Conservation (phyloP, 2,329 filamentous ascomycete genomes). For the Ceratocystis alfenasii region DNA sequence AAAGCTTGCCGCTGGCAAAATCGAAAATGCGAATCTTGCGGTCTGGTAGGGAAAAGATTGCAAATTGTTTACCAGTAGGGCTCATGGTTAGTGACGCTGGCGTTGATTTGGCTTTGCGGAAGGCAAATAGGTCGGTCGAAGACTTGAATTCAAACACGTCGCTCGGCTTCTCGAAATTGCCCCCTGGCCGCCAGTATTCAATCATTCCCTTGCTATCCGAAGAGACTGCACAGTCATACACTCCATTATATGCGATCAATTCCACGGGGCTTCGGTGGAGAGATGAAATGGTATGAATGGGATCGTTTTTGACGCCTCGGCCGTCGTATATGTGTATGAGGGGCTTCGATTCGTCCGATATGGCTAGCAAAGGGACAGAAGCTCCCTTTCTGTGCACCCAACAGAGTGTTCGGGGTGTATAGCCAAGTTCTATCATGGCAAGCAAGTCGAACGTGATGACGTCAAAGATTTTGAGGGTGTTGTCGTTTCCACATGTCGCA, state of each 20-base stretch:
- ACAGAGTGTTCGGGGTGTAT: slow-evolving; percentile 66
- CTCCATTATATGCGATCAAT: slow-evolving; percentile 79
- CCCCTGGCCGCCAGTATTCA: slow-evolving; percentile 84
- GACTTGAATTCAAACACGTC: slow-evolving; percentile 90
- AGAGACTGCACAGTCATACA: slow-evolving; percentile 82
- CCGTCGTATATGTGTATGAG: slow-evolving; percentile 79
- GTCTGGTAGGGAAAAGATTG: slow-evolving; percentile 82
- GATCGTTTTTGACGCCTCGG: slow-evolving; percentile 62
- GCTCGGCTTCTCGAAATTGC: slow-evolving; percentile 77
- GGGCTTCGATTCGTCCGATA: slow-evolving; percentile 62
- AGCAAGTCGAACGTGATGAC: slow-evolving; percentile 80
- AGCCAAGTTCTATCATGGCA: slow-evolving; percentile 67
- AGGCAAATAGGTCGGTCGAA: slow-evolving; percentile 86
- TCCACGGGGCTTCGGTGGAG: slow-evolving; percentile 75
- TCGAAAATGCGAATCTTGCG: slow-evolving; percentile 89
- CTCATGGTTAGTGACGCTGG: slow-evolving; percentile 76
- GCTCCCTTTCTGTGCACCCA: slow-evolving; percentile 85
- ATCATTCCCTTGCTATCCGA: slow-evolving; percentile 85
- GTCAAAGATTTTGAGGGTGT: slow-evolving; percentile 69
- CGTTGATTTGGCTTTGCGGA: slow-evolving; percentile 85
- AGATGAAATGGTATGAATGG: slow-evolving; percentile 63
- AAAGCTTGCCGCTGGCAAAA: slow-evolving; percentile 75
- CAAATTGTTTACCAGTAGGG: slow-evolving; percentile 74
- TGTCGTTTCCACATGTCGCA: slow-evolving; percentile 71
- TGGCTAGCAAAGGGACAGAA: slow-evolving; percentile 74